These are phyloP conservation scores for Tetrahymena thermophila DNA, from an alignment of 73 alveolate genomes.

Conservation along the genomic window DNA sequence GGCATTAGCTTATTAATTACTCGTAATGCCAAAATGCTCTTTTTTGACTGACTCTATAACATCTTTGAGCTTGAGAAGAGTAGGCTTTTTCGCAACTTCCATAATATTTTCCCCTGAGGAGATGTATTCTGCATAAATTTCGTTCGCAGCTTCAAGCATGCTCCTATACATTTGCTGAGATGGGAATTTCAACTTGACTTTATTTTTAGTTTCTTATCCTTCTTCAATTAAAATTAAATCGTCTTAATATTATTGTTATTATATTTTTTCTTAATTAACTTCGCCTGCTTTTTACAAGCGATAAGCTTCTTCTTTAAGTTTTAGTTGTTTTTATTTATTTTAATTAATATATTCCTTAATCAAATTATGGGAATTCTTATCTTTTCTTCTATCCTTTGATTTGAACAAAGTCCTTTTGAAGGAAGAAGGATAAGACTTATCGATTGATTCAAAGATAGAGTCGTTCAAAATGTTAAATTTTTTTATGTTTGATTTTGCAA, in stretches of 20 bases:
- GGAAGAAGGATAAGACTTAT: background rate
- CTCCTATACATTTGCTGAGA: background rate
- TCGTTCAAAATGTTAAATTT: background rate
- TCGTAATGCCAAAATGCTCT: background rate
- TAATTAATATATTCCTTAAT: background rate
- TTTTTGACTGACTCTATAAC: background rate
- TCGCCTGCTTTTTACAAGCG: background rate
- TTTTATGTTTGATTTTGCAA: background rate
- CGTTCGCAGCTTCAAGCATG: conserved; percentile 4
- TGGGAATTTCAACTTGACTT: background rate
- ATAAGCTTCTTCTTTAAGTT: background rate
- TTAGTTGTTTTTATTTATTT: background rate
- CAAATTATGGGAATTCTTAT: background rate
- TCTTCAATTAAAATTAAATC: background rate
- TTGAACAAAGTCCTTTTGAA: background rate
- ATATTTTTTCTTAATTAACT: background rate
- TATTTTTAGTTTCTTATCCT: background rate
- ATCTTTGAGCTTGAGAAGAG: background rate
- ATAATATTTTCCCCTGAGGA: background rate
- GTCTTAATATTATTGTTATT: background rate
- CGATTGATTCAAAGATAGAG: background rate
- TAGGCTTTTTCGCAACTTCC: background rate
- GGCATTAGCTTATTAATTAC: background rate
- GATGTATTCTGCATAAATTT: background rate
- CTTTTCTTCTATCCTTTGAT: background rate